Percentiles rank a stretch among this genome's conserved stretches.
phyloP scores from a whole-genome alignment of 805 yeast genomes.

The Zygotorulaspora florentina region DNA sequence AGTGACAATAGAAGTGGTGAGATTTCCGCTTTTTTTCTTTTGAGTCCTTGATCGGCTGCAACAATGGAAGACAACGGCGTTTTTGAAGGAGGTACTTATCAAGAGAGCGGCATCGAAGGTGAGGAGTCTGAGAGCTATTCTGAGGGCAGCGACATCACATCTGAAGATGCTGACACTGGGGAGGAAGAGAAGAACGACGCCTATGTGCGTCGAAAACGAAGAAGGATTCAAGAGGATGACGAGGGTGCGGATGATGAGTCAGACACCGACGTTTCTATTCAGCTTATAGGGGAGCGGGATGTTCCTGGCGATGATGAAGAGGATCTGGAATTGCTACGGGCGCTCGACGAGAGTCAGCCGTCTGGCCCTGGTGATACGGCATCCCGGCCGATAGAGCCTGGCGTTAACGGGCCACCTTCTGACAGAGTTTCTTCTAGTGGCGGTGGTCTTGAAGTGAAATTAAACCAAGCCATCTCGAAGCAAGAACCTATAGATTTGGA shows the following conservation, averaged over 20 bases:
- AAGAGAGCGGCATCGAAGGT: background rate
- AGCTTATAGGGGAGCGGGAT: conserved; percentile 13
- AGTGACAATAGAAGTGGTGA: background rate
- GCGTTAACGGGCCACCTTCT: conserved; percentile 2
- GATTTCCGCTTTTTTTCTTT: background rate
- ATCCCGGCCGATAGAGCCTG: background rate
- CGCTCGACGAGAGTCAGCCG: conserved; percentile 10
- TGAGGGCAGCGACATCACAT: background rate
- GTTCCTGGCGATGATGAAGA: conserved; percentile 10
- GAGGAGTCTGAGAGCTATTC: background rate
- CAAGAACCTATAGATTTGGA: conserved; percentile 19
- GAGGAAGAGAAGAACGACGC: conserved; percentile 3
- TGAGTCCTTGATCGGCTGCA: background rate
- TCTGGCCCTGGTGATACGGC: conserved; percentile 11
- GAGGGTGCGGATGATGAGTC: conserved; percentile 6
- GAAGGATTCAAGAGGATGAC: conserved; percentile 6
- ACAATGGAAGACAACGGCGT: background rate
- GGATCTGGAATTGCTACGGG: conserved; percentile 9
- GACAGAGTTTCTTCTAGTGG: conserved; percentile 7
- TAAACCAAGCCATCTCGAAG: conserved; percentile 3
- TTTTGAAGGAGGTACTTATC: background rate
- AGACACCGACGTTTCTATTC: conserved; percentile 20
- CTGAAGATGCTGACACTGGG: background rate
- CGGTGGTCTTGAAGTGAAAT: conserved; percentile 5
- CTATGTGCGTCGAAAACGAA: conserved; percentile 5